Evolutionary conservation across 2,329 filamentous ascomycete genomes (phyloP).

Genomic region (Colletotrichum viniferum): DNA sequence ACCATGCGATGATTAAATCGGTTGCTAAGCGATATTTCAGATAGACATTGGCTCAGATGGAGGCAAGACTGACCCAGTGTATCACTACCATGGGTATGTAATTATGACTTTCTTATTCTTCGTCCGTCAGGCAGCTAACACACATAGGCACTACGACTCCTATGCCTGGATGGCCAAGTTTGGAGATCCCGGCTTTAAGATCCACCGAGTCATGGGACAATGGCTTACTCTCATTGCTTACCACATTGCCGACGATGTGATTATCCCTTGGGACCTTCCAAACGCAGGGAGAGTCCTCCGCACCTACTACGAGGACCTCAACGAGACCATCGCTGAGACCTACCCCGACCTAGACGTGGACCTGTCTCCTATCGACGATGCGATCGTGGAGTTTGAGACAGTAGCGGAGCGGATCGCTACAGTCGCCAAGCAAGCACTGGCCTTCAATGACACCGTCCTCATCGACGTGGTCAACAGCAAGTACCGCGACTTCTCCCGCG

Average conservation of each 20-base stretch:
- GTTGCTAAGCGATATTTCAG: not conserved
- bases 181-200: slow-evolving; percentile 53
- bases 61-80: slow-evolving; percentile 8
- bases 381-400: not conserved
- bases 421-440: not conserved
- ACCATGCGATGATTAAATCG: not conserved
- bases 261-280: slow-evolving; percentile 15
- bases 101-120: fast-evolving
- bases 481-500: slow-evolving; percentile 15
- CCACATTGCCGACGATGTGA: slow-evolving; percentile 10
- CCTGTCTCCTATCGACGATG: slow-evolving; percentile 1
- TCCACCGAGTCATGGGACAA: slow-evolving; percentile 53
- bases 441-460: slow-evolving; percentile 4
- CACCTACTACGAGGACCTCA: slow-evolving; percentile 9
- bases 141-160: not conserved
- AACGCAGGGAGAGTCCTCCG: slow-evolving; percentile 8
- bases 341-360: not conserved
- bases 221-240: slow-evolving; percentile 12
- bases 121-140: not conserved
- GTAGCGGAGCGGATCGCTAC: slow-evolving; percentile 1
- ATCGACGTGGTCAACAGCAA: slow-evolving; percentile 1
- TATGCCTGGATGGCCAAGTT: slow-evolving; percentile 57
- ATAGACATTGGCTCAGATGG: slow-evolving; percentile 14
- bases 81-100: slow-evolving; percentile 4
- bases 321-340: not conserved